Percentiles rank a stretch among this genome's conserved stretches.
Conservation (phyloP, 139 green algal genomes). For the Micractinium conductrix region DNA sequence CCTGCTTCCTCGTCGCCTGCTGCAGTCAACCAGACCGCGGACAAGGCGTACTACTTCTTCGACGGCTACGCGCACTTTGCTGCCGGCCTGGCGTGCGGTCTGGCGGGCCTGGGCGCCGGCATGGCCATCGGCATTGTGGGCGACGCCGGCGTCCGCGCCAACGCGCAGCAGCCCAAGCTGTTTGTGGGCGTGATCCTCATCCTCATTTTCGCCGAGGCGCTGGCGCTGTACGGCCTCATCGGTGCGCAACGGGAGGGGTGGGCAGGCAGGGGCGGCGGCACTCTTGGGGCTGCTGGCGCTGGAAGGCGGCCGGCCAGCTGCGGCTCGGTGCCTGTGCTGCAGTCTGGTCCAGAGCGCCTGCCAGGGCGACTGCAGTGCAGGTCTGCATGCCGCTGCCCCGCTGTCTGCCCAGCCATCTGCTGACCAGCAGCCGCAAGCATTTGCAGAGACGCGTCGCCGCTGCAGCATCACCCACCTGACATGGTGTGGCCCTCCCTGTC, state of each 20-base stretch:
- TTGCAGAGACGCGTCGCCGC: no score
- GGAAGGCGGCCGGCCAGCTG: no score
- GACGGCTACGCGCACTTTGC: slow-evolving; percentile 98
- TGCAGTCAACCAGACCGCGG: slow-evolving; percentile 82
- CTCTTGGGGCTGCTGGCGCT: background rate
- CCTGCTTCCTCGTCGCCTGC: background rate
- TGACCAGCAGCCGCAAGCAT: background rate
- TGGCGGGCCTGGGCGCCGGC: slow-evolving; percentile 93
- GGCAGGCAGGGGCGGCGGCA: background rate
- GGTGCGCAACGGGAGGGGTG: slow-evolving; percentile 56
- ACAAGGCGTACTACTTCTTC: slow-evolving; percentile 94
- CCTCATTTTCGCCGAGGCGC: slow-evolving; percentile 99
- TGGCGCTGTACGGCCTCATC: slow-evolving; percentile 99
- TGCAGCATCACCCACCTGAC: no score
- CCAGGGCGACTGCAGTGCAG: no score
- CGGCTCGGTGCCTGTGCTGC: no score
- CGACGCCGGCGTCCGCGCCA: slow-evolving; percentile 97
- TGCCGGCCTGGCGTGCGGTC: slow-evolving; percentile 93
- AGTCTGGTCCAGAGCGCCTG: no score
- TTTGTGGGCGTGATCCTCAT: slow-evolving; percentile 99
- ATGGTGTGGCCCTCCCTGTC: background rate
- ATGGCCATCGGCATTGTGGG: slow-evolving; percentile 99
- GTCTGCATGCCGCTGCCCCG: background rate
- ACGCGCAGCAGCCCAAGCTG: slow-evolving; percentile 99
- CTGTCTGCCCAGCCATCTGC: no score